Percentiles rank a stretch among this genome's conserved stretches.
Evolutionary conservation across 176 grass and related monocot genomes (phyloP).

Genomic region (Hordeum marinum): DNA sequence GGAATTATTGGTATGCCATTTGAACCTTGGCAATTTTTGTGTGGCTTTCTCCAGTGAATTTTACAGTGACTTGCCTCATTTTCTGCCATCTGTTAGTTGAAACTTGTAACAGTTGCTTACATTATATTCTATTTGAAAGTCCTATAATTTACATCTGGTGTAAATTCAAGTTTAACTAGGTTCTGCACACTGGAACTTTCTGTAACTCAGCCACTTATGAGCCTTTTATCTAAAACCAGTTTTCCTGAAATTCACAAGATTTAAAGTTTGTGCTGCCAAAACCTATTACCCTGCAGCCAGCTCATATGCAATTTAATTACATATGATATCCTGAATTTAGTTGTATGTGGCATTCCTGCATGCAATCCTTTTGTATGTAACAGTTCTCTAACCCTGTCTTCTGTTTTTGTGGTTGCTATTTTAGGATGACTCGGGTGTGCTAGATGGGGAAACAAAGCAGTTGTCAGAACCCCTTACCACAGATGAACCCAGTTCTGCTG

Average conservation of each 20-base stretch:
- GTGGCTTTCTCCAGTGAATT: not conserved
- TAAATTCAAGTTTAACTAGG: not conserved
- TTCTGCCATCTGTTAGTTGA: not conserved
- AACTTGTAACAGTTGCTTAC: not conserved
- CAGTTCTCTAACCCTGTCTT: not conserved
- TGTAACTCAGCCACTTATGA: not conserved
- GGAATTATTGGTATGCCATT: not conserved
- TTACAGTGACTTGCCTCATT: not conserved
- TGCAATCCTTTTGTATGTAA: not conserved
- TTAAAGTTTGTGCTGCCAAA: not conserved
- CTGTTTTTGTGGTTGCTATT: not conserved
- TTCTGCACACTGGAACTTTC: not conserved
- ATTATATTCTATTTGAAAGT: not conserved
- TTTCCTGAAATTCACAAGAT: not conserved
- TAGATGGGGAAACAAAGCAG: not conserved
- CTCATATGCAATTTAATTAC: not conserved
- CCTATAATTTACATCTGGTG: not conserved
- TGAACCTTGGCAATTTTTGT: not conserved
- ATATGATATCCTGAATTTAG: not conserved
- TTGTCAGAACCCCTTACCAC: conserved; percentile 15
- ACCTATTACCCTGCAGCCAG: not conserved
- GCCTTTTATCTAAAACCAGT: not conserved
- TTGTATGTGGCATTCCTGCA: not conserved
- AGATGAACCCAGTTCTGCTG: conserved; percentile 9
- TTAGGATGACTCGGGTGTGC: conserved; percentile 16